Base-by-base conservation (phyloP, 805 yeast genomes). In the Komagataella pseudopastoris region DNA sequence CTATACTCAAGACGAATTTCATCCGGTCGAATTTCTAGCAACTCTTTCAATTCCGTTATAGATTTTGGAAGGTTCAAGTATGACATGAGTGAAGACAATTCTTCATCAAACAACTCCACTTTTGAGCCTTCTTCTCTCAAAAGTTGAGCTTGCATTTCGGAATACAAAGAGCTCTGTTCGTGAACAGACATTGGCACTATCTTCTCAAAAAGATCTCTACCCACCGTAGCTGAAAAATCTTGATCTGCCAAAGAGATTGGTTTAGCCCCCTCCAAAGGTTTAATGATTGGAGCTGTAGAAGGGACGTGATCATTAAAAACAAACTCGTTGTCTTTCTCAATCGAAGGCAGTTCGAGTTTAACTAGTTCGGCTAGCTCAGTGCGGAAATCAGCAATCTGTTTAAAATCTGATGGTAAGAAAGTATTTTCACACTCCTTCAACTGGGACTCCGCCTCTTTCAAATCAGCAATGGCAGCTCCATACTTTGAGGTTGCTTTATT, bases 111-210 rank as follows among this genome's bases (percentile, higher is more conserved):
- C 7, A 89, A 76, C 52, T 86, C 90, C 20, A 80, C 76, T 54
- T 75, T 75, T 54, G 90, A 97, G 47, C 81, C 73, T 60, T 88
- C 89, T 46, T 70, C 74, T 59, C 98, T 76, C 48, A 88, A 65
- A 44, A 87, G 66, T 55, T 77, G 80, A 0, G 96, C 91, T 64
- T 88, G 85, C 62, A 87, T 89, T 62, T 91, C 99, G 0, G 96
- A 85, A 63, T 93, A 93, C 55, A 82, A 71, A 55, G 96, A 87
- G 51, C 88, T 78, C 58, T 85, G 80, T 65, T 91, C 96, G 61
- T 89, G 96, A 17, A 91, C 88, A 39, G 81, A 78, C 60, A 89
- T 71, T 2, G 98, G 98, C 5, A 93, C 80, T 18, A 91, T 85
- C 55, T 82, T 83, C 49, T 76, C 83, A 64, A 88, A 88, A 48